These are phyloP conservation scores for Osmozyma mogii DNA, from an alignment of 805 yeast species.

Conservation along the genomic window DNA sequence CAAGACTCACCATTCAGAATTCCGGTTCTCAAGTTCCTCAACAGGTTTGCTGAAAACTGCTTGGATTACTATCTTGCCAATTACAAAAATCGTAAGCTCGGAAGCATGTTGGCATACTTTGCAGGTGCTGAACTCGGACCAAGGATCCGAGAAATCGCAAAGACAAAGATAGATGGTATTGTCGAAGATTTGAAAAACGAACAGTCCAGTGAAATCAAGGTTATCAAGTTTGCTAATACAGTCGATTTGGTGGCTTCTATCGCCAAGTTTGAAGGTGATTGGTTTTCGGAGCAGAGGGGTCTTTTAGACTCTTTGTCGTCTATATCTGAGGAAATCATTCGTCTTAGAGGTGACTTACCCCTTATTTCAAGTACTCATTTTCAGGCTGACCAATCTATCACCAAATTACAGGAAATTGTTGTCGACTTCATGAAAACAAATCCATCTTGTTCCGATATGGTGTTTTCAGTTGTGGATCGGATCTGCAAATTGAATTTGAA, in stretches of 20 bases:
- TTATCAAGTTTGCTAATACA: slow-evolving; percentile 63
- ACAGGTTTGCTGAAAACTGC: slow-evolving; percentile 73
- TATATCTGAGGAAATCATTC: slow-evolving; percentile 36
- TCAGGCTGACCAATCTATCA: slow-evolving; percentile 63
- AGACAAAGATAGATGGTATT: slow-evolving; percentile 43
- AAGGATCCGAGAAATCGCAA: slow-evolving; percentile 49
- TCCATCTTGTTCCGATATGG: slow-evolving; percentile 17
- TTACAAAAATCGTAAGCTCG: slow-evolving; percentile 56
- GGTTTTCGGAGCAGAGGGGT: slow-evolving; percentile 50
- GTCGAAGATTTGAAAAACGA: slow-evolving; percentile 42
- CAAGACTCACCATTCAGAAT: slow-evolving; percentile 82
- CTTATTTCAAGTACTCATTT: slow-evolving; percentile 56
- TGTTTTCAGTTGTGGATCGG: slow-evolving; percentile 25
- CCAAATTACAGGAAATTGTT: slow-evolving; percentile 44
- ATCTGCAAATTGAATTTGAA: slow-evolving; percentile 39
- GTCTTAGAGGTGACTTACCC: slow-evolving; percentile 25
- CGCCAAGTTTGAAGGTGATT: slow-evolving; percentile 40
- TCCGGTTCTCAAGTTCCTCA: slow-evolving; percentile 83
- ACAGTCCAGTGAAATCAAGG: slow-evolving; percentile 43
- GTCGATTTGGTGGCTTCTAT: slow-evolving; percentile 58
- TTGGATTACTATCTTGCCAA: slow-evolving; percentile 61
- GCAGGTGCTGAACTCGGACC: slow-evolving; percentile 47
- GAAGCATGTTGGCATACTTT: slow-evolving; percentile 60
- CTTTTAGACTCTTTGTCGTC: slow-evolving; percentile 36
- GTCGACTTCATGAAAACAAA: slow-evolving; percentile 21